These are phyloP conservation scores for Diaporthe amygdali DNA, from an alignment of 2,329 filamentous ascomycete species.

Conservation along the genomic window DNA sequence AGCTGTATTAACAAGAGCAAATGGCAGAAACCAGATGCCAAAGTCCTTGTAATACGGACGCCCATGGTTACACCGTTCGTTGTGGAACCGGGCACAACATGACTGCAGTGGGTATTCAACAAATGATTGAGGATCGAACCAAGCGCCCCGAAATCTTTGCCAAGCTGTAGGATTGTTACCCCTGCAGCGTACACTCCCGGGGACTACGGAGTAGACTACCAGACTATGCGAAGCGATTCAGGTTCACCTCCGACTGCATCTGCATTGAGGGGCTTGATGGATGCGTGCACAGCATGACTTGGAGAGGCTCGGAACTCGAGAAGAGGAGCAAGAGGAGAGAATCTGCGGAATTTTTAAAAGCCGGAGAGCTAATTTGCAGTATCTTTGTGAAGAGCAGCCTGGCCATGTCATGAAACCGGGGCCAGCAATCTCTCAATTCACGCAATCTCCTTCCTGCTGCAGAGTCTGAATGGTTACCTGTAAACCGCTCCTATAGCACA, in stretches of 20 bases:
- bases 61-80: not conserved
- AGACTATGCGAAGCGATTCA: not conserved
- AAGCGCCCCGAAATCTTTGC: not conserved
- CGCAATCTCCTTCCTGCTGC: not conserved
- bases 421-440: not conserved
- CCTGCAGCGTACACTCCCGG: not conserved
- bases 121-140: not conserved
- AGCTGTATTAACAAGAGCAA: not conserved
- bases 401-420: not conserved
- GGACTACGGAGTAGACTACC: not conserved
- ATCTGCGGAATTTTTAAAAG: not conserved
- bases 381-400: not conserved
- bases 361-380: not conserved
- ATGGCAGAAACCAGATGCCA: not conserved
- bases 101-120: not conserved
- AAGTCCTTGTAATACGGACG: not conserved
- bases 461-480: not conserved
- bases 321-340: not conserved
- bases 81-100: too few relatives aligned
- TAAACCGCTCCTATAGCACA: not conserved
- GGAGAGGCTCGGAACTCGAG: not conserved
- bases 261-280: not conserved
- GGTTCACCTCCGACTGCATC: not conserved
- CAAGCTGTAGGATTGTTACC: constrained; percentile 5
- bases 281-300: not conserved